Conservation (phyloP, 2,329 filamentous ascomycete genomes). For the Paecilomyces dactylethromorphus region DNA sequence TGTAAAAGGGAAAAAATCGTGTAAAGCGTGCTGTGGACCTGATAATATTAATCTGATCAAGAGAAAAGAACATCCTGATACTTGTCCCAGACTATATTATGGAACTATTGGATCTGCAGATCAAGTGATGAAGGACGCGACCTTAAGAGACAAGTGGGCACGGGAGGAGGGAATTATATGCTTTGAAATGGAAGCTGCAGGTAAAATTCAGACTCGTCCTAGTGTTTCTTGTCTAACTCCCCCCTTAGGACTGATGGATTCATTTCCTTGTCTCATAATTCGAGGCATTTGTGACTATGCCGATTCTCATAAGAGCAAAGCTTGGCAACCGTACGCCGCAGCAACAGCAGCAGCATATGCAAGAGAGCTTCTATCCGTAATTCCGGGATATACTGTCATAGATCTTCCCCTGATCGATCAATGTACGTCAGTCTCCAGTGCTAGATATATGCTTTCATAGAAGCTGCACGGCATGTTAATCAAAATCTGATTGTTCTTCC, state of each 20-base stretch:
- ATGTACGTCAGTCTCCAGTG: no score
- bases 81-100: constrained; percentile 7
- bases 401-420: no score
- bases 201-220: no score
- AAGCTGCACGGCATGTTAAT: no score
- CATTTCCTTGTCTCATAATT: not conserved
- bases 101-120: constrained; percentile 13
- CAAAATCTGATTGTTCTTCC: no score
- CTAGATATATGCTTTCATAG: no score
- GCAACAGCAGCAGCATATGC: not conserved
- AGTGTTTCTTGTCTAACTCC: no score
- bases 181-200: not conserved
- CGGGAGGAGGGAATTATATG: constrained; percentile 5
- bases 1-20: not conserved
- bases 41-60: not conserved
- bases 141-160: constrained; percentile 5
- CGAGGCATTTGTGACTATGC: not conserved
- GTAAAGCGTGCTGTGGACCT: not conserved
- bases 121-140: constrained; percentile 10
- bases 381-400: not conserved
- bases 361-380: not conserved
- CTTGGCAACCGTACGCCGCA: not conserved
- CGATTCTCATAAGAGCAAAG: not conserved
- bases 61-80: no score
- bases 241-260: not conserved